Conservation (phyloP, 2,329 filamentous ascomycete species). For the Epichloe scottii region DNA sequence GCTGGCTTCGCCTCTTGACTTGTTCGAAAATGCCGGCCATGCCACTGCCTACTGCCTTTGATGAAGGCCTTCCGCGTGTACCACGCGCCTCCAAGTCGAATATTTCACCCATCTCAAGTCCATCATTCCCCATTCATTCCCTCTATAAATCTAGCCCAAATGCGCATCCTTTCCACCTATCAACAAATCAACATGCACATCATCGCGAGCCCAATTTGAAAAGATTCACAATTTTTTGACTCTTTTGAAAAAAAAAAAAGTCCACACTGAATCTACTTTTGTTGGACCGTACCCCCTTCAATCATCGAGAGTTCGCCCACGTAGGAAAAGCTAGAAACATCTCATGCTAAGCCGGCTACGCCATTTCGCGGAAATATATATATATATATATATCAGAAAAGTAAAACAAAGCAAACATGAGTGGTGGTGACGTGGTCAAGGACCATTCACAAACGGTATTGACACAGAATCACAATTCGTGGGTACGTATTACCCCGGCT, state of each 20-base stretch:
- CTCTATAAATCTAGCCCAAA: no score
- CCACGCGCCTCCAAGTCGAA: no score
- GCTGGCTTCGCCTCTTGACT: no score
- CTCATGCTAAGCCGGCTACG: conserved; percentile 24
- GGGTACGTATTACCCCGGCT: not conserved
- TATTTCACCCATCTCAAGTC: no score
- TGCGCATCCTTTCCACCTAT: no score
- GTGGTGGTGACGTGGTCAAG: not conserved
- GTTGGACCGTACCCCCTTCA: not conserved
- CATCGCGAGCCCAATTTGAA: no score
- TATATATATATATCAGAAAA: not conserved
- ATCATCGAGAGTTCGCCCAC: not conserved
- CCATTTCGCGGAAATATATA: conserved; percentile 23
- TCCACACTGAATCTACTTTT: not conserved
- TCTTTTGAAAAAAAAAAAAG: not conserved
- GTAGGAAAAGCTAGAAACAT: conserved; percentile 13
- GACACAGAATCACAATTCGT: not conserved
- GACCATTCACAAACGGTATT: not conserved
- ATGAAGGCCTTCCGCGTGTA: no score
- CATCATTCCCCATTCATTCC: no score
- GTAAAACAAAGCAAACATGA: not conserved
- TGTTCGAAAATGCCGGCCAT: no score
- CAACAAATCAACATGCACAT: no score
- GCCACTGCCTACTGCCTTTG: no score
- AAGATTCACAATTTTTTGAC: not conserved